These are phyloP conservation scores for Porphyrellus sp. DNA, from an alignment of 1,284 basidiomycete species.

Conservation along the genomic window DNA sequence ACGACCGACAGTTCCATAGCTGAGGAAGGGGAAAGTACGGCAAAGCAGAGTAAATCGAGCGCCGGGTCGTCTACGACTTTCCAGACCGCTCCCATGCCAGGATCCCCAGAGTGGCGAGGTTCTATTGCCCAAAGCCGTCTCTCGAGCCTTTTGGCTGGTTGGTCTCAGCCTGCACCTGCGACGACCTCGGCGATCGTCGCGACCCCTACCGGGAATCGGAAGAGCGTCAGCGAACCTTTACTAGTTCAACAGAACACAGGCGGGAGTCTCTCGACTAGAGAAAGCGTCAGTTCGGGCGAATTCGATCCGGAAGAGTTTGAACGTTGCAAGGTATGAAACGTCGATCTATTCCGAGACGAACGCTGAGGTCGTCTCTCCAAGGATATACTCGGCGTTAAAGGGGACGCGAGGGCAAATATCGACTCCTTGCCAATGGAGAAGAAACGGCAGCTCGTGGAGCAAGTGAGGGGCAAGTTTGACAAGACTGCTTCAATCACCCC, in stretches of 20 bases:
- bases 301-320: slow-evolving; percentile 55
- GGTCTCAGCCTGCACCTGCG: slow-evolving; percentile 47
- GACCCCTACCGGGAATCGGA: slow-evolving; percentile 40
- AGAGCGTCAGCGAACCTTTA: slow-evolving; percentile 67
- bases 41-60: slow-evolving; percentile 44
- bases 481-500: slow-evolving; percentile 18
- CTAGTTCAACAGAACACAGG: slow-evolving; percentile 46
- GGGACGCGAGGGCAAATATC: slow-evolving; percentile 65
- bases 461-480: slow-evolving; percentile 36
- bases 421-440: slow-evolving; percentile 60
- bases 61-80: slow-evolving; percentile 5
- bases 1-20: slow-evolving; percentile 54
- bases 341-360: background rate
- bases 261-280: slow-evolving; percentile 22
- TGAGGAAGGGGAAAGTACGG: slow-evolving; percentile 59
- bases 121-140: slow-evolving; percentile 57
- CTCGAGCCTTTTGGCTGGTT: slow-evolving; percentile 62
- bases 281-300: slow-evolving; percentile 37
- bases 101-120: slow-evolving; percentile 43
- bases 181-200: slow-evolving; percentile 31
- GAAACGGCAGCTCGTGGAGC: slow-evolving; percentile 67
- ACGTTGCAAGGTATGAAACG: slow-evolving; percentile 57
- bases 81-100: slow-evolving; percentile 12
- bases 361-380: slow-evolving; percentile 29
- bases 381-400: slow-evolving; percentile 76